These are phyloP conservation scores for Diplodia corticola DNA, from an alignment of 2,329 filamentous ascomycete genomes.

Conservation along the genomic window DNA sequence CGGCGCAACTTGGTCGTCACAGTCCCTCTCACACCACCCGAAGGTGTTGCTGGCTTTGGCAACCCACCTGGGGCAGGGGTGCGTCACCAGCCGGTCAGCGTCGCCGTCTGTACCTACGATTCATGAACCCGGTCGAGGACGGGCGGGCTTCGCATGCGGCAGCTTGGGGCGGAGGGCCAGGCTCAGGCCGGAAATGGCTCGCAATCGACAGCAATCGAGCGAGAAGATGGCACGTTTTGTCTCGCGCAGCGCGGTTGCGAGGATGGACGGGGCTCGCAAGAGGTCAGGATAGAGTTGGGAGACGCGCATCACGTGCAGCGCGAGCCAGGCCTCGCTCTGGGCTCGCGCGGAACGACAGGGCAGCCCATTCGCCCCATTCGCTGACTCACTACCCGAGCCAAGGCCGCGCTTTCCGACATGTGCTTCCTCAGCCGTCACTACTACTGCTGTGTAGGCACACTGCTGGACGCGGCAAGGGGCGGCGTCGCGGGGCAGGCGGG, in stretches of 20 bases:
- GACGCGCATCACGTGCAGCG: constrained; percentile 2
- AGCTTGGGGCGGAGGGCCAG: not conserved
- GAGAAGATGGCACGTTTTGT: not conserved
- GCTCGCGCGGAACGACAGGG: not conserved
- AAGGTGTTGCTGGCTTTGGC: not conserved
- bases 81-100: not conserved
- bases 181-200: not conserved
- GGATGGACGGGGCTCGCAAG: not conserved
- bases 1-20: not conserved
- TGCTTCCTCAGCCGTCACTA: too few species aligned
- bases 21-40: not conserved
- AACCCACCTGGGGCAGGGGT: not conserved
- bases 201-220: too few species aligned
- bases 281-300: constrained; percentile 11
- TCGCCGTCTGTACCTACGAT: not conserved
- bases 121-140: not conserved
- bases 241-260: not conserved
- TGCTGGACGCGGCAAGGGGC: too few species aligned
- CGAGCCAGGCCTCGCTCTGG: not conserved
- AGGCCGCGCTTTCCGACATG: not conserved
- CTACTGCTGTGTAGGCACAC: too few species aligned
- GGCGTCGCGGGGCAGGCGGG: too few species aligned
- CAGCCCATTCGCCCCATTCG: too few species aligned
- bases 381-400: not conserved
- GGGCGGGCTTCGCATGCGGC: not conserved